phyloP scores from a whole-genome alignment of 495 filamentous ascomycete genomes.

The Neurospora sp. region DNA sequence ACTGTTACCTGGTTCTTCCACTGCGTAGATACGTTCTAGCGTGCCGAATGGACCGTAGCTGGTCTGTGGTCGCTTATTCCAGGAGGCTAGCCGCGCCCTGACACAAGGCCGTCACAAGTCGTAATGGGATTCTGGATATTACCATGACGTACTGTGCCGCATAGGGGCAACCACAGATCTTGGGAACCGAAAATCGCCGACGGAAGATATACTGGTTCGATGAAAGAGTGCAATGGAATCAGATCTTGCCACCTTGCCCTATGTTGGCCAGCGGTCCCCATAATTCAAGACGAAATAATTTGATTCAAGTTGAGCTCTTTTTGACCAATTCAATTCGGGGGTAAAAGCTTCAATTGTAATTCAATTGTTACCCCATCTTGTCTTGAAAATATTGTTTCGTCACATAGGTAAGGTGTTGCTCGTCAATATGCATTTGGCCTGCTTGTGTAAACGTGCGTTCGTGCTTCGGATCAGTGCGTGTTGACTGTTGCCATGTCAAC shows the following conservation, averaged over 20 bases:
- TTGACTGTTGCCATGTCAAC: too few relatives aligned
- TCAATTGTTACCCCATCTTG: too few relatives aligned
- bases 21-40: not conserved
- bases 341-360: too few relatives aligned
- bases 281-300: too few relatives aligned
- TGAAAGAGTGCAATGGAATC: not conserved
- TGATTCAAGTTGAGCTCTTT: too few relatives aligned
- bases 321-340: too few relatives aligned
- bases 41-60: not conserved
- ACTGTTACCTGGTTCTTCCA: not conserved
- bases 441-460: too few relatives aligned
- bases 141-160: not conserved
- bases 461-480: too few relatives aligned
- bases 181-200: not conserved
- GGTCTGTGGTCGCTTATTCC: not conserved
- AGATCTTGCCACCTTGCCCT: not conserved
- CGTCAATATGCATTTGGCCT: too few relatives aligned
- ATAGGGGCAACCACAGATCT: not conserved
- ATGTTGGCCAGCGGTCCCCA: not conserved
- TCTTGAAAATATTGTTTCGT: too few relatives aligned
- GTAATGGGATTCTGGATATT: not conserved
- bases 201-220: not conserved
- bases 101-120: not conserved
- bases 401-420: too few relatives aligned
- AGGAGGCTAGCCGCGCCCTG: not conserved